These are phyloP conservation scores for Fomitopsis betulina DNA, from an alignment of 1,284 basidiomycete genomes.

Conservation along the genomic window DNA sequence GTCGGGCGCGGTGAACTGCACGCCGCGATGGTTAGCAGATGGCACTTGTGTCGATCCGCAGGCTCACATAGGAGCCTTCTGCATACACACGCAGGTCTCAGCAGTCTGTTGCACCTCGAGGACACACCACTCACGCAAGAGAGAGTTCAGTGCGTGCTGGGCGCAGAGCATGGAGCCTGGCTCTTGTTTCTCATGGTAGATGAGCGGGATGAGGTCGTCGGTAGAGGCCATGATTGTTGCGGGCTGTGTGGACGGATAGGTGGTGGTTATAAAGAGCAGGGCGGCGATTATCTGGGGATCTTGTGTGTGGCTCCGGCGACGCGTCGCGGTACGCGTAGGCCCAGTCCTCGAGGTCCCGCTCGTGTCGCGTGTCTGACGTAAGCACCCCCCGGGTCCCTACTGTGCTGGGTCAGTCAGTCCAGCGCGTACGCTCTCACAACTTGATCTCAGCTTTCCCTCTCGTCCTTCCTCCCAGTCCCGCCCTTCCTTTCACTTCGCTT, in stretches of 20 bases:
- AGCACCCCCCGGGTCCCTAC: slow-evolving; percentile 9
- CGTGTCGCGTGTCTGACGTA: slow-evolving; percentile 34
- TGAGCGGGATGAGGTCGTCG: slow-evolving; percentile 46
- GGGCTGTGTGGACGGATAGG: background rate
- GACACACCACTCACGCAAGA: slow-evolving; percentile 57
- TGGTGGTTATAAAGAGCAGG: background rate
- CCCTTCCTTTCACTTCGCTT: slow-evolving; percentile 3
- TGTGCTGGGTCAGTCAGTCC: background rate
- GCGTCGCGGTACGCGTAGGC: slow-evolving; percentile 24
- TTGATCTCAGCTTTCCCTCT: background rate
- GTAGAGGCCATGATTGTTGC: slow-evolving; percentile 47
- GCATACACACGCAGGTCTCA: slow-evolving; percentile 8
- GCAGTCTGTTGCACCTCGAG: slow-evolving; percentile 9
- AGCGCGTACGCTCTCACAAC: background rate
- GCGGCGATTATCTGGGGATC: slow-evolving; percentile 2
- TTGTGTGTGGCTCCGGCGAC: slow-evolving; percentile 10
- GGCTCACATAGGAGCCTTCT: slow-evolving; percentile 69
- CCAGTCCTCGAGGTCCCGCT: slow-evolving; percentile 16
- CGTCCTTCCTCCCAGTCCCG: background rate
- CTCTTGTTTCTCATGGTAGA: slow-evolving; percentile 78
- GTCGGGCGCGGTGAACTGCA: slow-evolving; percentile 81
- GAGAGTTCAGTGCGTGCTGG: slow-evolving; percentile 78
- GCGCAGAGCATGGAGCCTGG: slow-evolving; percentile 79
- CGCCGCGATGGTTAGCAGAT: slow-evolving; percentile 2
- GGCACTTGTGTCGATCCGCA: background rate